Conservation (phyloP, 148 eudicot species). For the Cornus florida region DNA sequence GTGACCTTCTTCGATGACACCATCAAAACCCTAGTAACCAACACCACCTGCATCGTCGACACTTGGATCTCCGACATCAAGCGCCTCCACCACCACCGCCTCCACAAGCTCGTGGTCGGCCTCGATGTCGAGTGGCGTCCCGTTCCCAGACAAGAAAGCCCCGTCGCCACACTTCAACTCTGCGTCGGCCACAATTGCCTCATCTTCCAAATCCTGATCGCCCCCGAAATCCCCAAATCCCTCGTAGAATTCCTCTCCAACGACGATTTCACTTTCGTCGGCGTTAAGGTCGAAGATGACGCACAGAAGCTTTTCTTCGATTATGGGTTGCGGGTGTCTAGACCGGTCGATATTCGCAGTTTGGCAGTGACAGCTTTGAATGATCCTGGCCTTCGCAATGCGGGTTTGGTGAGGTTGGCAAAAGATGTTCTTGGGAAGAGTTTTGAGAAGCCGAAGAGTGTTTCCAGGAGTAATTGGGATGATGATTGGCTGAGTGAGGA, state of each 20-base stretch:
- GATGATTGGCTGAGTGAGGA: not conserved
- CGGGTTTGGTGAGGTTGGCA: not conserved
- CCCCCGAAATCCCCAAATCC: not conserved
- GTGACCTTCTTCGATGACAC: constrained; percentile 5
- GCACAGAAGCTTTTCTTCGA: not conserved
- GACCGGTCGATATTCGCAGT: not conserved
- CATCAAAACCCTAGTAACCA: constrained; percentile 16
- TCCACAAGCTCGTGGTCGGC: constrained; percentile 14
- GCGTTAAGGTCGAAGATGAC: not conserved
- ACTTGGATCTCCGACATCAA: constrained; percentile 18
- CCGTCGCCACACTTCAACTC: constrained; percentile 16
- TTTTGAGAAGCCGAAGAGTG: not conserved
- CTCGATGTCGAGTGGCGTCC: constrained; percentile 26
- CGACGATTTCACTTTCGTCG: not conserved
- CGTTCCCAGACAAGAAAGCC: not conserved
- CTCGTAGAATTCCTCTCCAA: not conserved
- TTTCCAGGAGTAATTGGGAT: not conserved
- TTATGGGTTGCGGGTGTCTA: not conserved
- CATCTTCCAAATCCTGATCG: constrained; percentile 6
- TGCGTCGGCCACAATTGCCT: constrained; percentile 23
- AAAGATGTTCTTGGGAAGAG: not conserved
- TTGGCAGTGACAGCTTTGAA: not conserved
- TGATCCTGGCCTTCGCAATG: not conserved
- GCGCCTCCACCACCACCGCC: not conserved
- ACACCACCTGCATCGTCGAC: constrained; percentile 18